A percentile compares a stretch with the other conserved stretches of the same genome.
phyloP scores from a whole-genome alignment of 495 filamentous ascomycete genomes.

The Lasiosphaeria hispida region DNA sequence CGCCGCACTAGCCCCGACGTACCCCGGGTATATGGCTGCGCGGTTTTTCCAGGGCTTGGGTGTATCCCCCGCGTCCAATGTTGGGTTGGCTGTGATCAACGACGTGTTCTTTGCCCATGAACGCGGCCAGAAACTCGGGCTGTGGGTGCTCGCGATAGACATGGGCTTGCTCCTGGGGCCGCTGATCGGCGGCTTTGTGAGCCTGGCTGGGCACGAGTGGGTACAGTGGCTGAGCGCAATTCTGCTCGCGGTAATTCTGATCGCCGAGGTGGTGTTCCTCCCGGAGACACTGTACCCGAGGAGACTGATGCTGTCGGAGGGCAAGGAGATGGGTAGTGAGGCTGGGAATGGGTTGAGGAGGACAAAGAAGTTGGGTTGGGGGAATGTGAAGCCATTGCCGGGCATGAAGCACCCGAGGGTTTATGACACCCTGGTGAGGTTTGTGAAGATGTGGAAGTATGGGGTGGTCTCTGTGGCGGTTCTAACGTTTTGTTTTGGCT shows the following conservation, averaged over 20 bases:
- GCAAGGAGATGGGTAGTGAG: neutral
- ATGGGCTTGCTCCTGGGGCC: conserved; percentile 57
- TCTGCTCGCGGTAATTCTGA: conserved; percentile 50
- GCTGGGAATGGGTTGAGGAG: conserved; percentile 30
- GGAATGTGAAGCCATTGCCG: conserved; percentile 51
- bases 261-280: conserved; percentile 53
- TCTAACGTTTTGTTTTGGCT: conserved; percentile 53
- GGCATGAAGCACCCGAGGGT: conserved; percentile 54
- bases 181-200: conserved; percentile 56
- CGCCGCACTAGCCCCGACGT: conserved; percentile 46
- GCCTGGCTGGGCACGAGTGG: conserved; percentile 50
- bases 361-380: conserved; percentile 50
- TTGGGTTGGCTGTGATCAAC: conserved; percentile 59
- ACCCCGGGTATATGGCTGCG: conserved; percentile 56
- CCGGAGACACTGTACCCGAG: conserved; percentile 63
- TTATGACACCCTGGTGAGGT: conserved; percentile 48
- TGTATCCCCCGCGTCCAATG: conserved; percentile 56
- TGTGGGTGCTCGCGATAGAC: conserved; percentile 62
- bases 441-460: conserved; percentile 49
- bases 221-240: conserved; percentile 61
- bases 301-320: conserved; percentile 44
- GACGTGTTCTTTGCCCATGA: conserved; percentile 61
- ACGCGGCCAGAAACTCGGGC: conserved; percentile 58
- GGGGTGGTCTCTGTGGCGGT: conserved; percentile 47
- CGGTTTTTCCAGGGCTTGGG: conserved; percentile 64